A percentile compares a stretch with the other conserved stretches of the same genome.
Conservation (phyloP, 495 filamentous ascomycete species). For the Penicillium desertorum region DNA sequence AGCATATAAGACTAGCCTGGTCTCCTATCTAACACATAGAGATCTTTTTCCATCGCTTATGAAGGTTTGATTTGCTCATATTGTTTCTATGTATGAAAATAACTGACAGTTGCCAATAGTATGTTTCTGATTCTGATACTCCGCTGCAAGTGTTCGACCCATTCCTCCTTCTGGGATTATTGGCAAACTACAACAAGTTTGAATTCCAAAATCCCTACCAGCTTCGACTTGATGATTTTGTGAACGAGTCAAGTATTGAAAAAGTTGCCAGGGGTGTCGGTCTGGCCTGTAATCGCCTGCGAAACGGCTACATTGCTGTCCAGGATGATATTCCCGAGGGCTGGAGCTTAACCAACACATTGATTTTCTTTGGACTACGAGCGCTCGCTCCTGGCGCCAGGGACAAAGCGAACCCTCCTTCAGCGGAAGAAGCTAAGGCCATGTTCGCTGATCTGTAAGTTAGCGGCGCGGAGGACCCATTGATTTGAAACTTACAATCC, state of each 20-base stretch:
- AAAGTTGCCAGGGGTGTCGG: conserved; percentile 78
- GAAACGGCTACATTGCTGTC: conserved; percentile 80
- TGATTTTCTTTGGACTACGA: conserved; percentile 83
- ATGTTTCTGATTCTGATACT: conserved; percentile 77
- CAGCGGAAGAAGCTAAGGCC: conserved; percentile 71
- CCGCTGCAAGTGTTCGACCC: conserved; percentile 64
- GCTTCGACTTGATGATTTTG: conserved; percentile 92
- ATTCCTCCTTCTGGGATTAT: conserved; percentile 79
- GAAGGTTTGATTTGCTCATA: conserved; percentile 60
- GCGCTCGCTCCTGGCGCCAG: conserved; percentile 68
- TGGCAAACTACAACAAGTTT: conserved; percentile 99
- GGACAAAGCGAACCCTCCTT: conserved; percentile 50
- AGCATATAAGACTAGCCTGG: conserved; percentile 87
- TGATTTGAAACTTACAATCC: conserved; percentile 25
- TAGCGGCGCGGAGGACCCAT: not conserved
- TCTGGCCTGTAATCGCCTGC: conserved; percentile 58
- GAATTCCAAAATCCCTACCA: conserved; percentile 98
- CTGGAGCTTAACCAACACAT: conserved; percentile 77
- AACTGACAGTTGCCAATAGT: conserved; percentile 49
- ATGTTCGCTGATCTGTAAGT: conserved; percentile 69
- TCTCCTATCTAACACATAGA: conserved; percentile 93
- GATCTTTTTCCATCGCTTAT: conserved; percentile 93
- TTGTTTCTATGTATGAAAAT: not conserved
- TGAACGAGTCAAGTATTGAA: conserved; percentile 84
- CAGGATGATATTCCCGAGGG: conserved; percentile 90